A percentile compares a stretch with the other conserved stretches of the same genome.
Conservation (phyloP, 2,329 filamentous ascomycete species). For the Cercospora sp. region DNA sequence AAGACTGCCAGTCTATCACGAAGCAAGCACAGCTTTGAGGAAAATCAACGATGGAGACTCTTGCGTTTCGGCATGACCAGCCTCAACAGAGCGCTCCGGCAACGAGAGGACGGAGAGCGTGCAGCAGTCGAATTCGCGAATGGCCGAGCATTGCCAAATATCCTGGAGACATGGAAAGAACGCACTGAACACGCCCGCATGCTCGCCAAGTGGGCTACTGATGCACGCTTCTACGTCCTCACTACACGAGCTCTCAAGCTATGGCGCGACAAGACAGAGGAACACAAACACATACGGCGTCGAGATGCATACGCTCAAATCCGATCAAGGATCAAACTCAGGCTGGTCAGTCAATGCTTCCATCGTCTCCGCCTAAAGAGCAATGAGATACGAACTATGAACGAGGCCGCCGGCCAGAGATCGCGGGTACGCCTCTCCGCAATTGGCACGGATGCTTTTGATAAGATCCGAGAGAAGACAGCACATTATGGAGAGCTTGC, state of each 20-base stretch:
- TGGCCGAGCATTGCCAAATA: conserved; percentile 41
- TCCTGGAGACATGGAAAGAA: conserved; percentile 40
- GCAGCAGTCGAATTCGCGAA: conserved; percentile 47
- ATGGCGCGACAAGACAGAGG: conserved; percentile 54
- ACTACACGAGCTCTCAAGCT: conserved; percentile 50
- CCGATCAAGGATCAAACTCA: conserved; percentile 55
- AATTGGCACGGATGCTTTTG: conserved; percentile 37
- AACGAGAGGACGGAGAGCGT: conserved; percentile 39
- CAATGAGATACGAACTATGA: conserved; percentile 39
- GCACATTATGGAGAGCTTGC: conserved; percentile 27
- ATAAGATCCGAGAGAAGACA: conserved; percentile 40
- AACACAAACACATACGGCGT: conserved; percentile 54
- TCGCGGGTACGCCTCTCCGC: conserved; percentile 40
- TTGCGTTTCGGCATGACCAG: conserved; percentile 33
- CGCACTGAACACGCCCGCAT: conserved; percentile 47
- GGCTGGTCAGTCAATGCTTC: conserved; percentile 50
- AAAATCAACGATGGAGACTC: conserved; percentile 32
- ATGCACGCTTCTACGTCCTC: conserved; percentile 59
- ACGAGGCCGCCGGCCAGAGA: conserved; percentile 43
- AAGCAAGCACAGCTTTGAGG: conserved; percentile 28
- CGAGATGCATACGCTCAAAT: conserved; percentile 58
- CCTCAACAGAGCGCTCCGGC: conserved; percentile 34
- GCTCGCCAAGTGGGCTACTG: conserved; percentile 55
- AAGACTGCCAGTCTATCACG: conserved; percentile 21
- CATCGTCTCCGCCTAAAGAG: conserved; percentile 42